Percentiles rank a stretch among this genome's conserved stretches.
Conservation (phyloP, 805 yeast species). For the Saturnispora sekii region DNA sequence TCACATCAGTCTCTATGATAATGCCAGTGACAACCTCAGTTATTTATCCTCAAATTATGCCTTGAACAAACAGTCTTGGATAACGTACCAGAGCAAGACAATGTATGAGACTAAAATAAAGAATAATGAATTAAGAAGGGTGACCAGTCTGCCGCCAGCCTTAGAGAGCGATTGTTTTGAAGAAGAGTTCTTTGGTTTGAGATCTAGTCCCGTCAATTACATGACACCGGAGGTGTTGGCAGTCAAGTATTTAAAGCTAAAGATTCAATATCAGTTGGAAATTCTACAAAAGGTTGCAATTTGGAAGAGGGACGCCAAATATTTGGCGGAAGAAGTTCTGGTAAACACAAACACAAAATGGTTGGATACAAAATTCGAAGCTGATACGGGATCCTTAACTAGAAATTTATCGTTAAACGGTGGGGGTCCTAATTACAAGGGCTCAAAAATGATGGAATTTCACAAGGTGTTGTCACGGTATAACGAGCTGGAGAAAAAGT, state of each 20-base stretch:
- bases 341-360: constrained; percentile 5
- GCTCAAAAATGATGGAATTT: constrained; percentile 2
- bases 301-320: constrained; percentile 5
- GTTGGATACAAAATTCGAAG: neutral
- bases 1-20: neutral
- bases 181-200: constrained; percentile 3
- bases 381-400: neutral
- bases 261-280: constrained; percentile 10
- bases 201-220: constrained; percentile 8
- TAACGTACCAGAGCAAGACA: constrained; percentile 5
- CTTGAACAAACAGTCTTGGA: constrained; percentile 5
- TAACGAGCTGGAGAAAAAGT: constrained; percentile 27
- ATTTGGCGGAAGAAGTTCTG: neutral
- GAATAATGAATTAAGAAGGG: constrained; percentile 1
- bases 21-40: constrained; percentile 3
- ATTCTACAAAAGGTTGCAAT: constrained; percentile 6
- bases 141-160: constrained; percentile 1
- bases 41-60: neutral
- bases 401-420: constrained; percentile 2
- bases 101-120: constrained; percentile 2
- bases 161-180: neutral
- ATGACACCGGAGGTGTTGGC: constrained; percentile 14
- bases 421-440: neutral
- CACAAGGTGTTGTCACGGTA: constrained; percentile 16
- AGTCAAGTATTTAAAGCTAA: constrained; percentile 10